A percentile compares a stretch with the other conserved stretches of the same genome.
Conservation (phyloP, 148 eudicot species). For the Dysphania ambrosioides region DNA sequence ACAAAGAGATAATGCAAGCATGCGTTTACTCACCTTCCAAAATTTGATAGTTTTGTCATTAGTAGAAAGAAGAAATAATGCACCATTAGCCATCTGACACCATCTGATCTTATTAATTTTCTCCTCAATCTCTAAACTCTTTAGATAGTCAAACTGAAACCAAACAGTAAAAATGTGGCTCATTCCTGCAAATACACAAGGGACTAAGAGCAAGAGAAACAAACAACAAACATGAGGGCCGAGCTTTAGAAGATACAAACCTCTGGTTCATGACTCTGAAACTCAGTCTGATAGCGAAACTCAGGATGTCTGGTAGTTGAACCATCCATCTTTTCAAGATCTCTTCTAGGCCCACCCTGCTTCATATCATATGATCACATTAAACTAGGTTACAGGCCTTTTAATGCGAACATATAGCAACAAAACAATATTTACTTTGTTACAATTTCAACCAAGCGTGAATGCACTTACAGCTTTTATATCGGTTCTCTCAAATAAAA, state of each 20-base stretch:
- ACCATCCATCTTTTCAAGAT: slow-evolving; percentile 67
- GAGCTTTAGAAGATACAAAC: slow-evolving; percentile 34
- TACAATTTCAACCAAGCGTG: neutral
- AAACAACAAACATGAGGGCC: slow-evolving; percentile 5
- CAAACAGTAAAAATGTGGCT: slow-evolving; percentile 19
- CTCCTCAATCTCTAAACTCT: slow-evolving; percentile 99
- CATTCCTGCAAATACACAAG: neutral
- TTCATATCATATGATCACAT: slow-evolving; percentile 26
- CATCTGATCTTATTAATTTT: slow-evolving; percentile 96
- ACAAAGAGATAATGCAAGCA: neutral
- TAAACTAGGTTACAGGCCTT: slow-evolving; percentile 29
- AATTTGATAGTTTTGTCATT: slow-evolving; percentile 92
- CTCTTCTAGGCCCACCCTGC: slow-evolving; percentile 63
- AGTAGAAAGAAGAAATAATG: slow-evolving; percentile 90
- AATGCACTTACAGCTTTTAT: slow-evolving; percentile 48
- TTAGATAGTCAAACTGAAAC: slow-evolving; percentile 91
- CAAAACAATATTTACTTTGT: neutral
- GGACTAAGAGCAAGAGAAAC: slow-evolving; percentile 1
- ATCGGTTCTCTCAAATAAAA: slow-evolving; percentile 66
- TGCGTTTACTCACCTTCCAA: slow-evolving; percentile 68
- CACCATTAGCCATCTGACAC: slow-evolving; percentile 90
- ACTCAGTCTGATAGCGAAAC: slow-evolving; percentile 95
- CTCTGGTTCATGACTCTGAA: slow-evolving; percentile 99
- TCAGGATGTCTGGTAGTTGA: slow-evolving; percentile 75
- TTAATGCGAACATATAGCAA: neutral